Percentiles rank a stretch among this genome's conserved stretches.
Evolutionary conservation across 2,329 filamentous ascomycete species (phyloP).

Genomic region (Fusarium avenaceum): DNA sequence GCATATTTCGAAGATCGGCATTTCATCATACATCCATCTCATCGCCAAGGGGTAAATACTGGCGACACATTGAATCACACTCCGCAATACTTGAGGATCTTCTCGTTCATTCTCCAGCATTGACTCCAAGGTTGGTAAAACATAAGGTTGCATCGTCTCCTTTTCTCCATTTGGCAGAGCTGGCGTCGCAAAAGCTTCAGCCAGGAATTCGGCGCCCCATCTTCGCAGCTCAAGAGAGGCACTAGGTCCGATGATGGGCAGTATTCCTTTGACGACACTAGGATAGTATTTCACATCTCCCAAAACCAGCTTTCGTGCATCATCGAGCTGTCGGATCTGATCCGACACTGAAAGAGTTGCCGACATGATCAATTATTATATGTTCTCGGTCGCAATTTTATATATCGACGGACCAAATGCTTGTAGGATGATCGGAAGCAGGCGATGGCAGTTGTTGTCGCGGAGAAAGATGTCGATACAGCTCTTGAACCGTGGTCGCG

Average conservation of each 20-base stretch:
- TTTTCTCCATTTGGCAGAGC: conserved; percentile 82
- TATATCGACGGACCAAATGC: conserved; percentile 2
- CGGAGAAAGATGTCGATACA: conserved; percentile 38
- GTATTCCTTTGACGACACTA: conserved; percentile 89
- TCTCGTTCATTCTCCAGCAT: conserved; percentile 79
- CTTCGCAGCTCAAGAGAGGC: conserved; percentile 84
- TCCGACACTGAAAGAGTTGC: conserved; percentile 74
- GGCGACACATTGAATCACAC: conserved; percentile 87
- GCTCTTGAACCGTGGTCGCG: conserved; percentile 48
- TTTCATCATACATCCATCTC: conserved; percentile 87
- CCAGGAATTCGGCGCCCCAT: conserved; percentile 97
- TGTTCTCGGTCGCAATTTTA: conserved; percentile 23
- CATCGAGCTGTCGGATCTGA: conserved; percentile 88
- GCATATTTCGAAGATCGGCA: conserved; percentile 10
- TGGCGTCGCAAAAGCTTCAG: conserved; percentile 96
- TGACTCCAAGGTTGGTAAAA: conserved; percentile 81
- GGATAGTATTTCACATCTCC: conserved; percentile 89
- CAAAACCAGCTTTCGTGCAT: conserved; percentile 90
- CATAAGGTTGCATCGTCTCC: conserved; percentile 80
- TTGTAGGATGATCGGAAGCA: conserved; percentile 27
- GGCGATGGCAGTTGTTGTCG: conserved; percentile 26
- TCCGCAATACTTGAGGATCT: conserved; percentile 85
- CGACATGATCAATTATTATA: conserved; percentile 59
- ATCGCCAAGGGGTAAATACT: conserved; percentile 94
- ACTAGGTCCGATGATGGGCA: conserved; percentile 87